Evolutionary conservation across 2,329 filamentous ascomycete genomes (phyloP).

Genomic region (Esteya vermicola): DNA sequence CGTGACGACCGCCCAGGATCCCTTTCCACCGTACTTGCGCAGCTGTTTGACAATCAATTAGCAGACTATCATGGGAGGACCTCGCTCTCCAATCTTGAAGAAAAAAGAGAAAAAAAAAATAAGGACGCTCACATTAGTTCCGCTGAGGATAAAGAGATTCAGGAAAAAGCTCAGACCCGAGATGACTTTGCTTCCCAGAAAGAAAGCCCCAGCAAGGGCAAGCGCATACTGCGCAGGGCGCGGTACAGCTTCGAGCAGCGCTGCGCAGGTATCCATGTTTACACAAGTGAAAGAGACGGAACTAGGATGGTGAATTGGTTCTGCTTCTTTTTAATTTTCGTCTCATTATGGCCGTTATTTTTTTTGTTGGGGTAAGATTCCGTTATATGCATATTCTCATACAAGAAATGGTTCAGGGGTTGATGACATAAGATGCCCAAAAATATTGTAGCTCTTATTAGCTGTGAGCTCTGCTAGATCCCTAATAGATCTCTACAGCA

Average conservation of each 20-base stretch:
- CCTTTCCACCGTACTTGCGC: conserved; percentile 76
- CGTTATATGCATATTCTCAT: background rate
- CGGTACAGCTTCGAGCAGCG: conserved; percentile 25
- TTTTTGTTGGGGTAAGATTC: background rate
- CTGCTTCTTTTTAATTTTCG: background rate
- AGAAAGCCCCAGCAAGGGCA: conserved; percentile 43
- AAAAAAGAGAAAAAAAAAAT: too few species aligned
- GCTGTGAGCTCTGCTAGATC: too few species aligned
- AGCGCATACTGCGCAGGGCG: conserved; percentile 27
- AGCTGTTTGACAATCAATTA: conserved; percentile 38
- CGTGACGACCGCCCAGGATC: conserved; percentile 88
- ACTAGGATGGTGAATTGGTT: background rate
- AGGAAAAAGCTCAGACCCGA: conserved; percentile 48
- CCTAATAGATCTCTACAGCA: background rate
- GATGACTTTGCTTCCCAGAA: conserved; percentile 39
- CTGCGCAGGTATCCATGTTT: conserved; percentile 17
- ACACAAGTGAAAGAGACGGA: background rate
- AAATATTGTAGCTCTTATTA: too few species aligned
- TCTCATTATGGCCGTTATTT: too few species aligned
- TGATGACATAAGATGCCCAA: background rate
- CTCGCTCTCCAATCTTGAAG: too few species aligned
- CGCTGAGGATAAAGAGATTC: conserved; percentile 53
- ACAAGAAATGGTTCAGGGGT: background rate
- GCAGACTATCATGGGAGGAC: too few species aligned
- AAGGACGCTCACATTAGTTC: conserved; percentile 37